Percentiles rank a stretch among this genome's conserved stretches.
Evolutionary conservation across 2,329 filamentous ascomycete species (phyloP).

Genomic region (Monilinia vaccinii-corymbosi): DNA sequence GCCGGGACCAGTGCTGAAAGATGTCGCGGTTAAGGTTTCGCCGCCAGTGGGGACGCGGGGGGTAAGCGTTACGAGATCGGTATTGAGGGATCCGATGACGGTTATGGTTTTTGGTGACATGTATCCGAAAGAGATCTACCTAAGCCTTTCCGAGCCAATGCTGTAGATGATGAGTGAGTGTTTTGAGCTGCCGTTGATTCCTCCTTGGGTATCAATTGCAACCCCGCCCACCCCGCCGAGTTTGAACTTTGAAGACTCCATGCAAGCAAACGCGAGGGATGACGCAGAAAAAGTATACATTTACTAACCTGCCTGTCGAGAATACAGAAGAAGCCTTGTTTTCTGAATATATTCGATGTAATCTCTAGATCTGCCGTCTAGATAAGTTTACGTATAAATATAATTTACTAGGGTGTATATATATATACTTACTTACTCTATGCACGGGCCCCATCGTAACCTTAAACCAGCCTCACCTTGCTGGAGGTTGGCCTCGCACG

Average conservation of each 20-base stretch:
- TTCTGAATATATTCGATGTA: not conserved
- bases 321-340: not conserved
- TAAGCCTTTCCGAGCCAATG: not conserved
- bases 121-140: not conserved
- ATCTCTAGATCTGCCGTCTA: not conserved
- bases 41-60: conserved; percentile 73
- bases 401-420: too few species aligned
- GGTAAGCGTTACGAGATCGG: conserved; percentile 84
- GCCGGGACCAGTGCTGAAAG: conserved; percentile 72
- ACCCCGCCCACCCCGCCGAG: not conserved
- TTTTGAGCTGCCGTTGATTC: not conserved
- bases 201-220: conserved; percentile 1
- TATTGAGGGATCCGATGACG: conserved; percentile 87
- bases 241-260: not conserved
- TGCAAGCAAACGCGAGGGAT: too few species aligned
- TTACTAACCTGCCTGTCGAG: not conserved
- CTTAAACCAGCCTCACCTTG: conserved; percentile 3
- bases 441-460: conserved; percentile 7
- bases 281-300: not conserved
- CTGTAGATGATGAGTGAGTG: not conserved
- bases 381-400: not conserved
- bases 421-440: too few species aligned
- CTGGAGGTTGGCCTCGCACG: conserved; percentile 7
- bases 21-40: conserved; percentile 75
- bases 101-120: conserved; percentile 45